Percentiles rank a stretch among this genome's conserved stretches.
Conservation (phyloP, 164 flowering plant genomes). For the Vitis amurensis region DNA sequence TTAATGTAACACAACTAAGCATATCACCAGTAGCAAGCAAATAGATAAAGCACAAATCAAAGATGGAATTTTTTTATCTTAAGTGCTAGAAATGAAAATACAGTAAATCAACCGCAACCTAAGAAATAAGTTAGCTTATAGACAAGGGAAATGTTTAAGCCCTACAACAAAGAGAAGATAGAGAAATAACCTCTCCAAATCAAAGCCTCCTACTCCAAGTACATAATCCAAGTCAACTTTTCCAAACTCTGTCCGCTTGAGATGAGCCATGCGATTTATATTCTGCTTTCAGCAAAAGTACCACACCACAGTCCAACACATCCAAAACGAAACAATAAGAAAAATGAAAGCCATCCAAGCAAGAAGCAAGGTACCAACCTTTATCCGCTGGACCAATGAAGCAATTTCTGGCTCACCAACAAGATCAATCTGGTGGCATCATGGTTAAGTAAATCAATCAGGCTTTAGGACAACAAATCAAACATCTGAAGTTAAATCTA, state of each 20-base stretch:
- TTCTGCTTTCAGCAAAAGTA: slow-evolving; percentile 37
- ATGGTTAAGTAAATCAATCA: slow-evolving; percentile 17
- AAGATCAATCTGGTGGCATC: slow-evolving; percentile 71
- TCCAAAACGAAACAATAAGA: neutral
- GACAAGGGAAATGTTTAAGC: no score
- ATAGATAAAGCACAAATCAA: no score
- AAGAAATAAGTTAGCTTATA: no score
- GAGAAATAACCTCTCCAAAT: slow-evolving; percentile 76
- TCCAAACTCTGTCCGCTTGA: slow-evolving; percentile 79
- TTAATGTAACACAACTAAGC: no score
- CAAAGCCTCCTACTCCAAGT: slow-evolving; percentile 98
- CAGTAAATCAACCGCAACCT: no score
- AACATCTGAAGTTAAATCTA: neutral
- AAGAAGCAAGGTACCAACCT: slow-evolving; percentile 46
- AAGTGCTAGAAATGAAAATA: no score
- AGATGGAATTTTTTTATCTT: no score
- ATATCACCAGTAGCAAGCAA: no score
- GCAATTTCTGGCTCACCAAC: slow-evolving; percentile 71
- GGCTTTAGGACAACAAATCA: neutral
- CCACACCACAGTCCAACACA: neutral
- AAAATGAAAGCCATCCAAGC: neutral
- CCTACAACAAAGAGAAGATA: no score
- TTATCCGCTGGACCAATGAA: slow-evolving; percentile 72
- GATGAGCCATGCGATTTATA: slow-evolving; percentile 76
- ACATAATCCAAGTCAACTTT: slow-evolving; percentile 95